Evolutionary conservation across 2,329 filamentous ascomycete species (phyloP).

Genomic region (Geosmithia putterillii): DNA sequence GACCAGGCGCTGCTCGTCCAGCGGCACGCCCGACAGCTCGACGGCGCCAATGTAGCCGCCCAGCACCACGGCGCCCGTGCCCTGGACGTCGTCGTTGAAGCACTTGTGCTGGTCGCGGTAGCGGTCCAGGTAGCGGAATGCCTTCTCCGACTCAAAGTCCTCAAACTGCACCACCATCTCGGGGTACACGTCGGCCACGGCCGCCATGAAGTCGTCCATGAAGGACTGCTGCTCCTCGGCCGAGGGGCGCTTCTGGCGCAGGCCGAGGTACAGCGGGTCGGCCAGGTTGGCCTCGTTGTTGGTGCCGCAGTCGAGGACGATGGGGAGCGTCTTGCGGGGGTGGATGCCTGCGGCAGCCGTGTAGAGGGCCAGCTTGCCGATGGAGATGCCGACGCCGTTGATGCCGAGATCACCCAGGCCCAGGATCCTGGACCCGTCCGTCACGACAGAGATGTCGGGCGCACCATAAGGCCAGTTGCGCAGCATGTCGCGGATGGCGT

Average conservation of each 20-base stretch:
- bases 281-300: conserved; percentile 53
- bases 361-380: conserved; percentile 92
- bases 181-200: conserved; percentile 61
- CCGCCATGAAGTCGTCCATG: conserved; percentile 95
- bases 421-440: conserved; percentile 85
- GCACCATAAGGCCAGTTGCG: conserved; percentile 83
- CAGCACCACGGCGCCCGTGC: conserved; percentile 88
- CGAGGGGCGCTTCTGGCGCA: conserved; percentile 69
- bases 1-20: conserved; percentile 85
- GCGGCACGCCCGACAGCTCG: conserved; percentile 71
- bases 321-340: conserved; percentile 69
- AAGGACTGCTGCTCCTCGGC: conserved; percentile 76
- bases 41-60: conserved; percentile 67
- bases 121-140: conserved; percentile 83
- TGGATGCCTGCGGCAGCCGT: conserved; percentile 91
- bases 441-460: conserved; percentile 93
- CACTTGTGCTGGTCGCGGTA: conserved; percentile 84
- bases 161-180: conserved; percentile 80
- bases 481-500: conserved; percentile 78
- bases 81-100: conserved; percentile 99
- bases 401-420: conserved; percentile 92
- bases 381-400: conserved; percentile 94
- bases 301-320: conserved; percentile 55
- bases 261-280: conserved; percentile 77
- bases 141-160: conserved; percentile 86